Conservation (phyloP, 169 alveolate species). For the Eimeria zaria region DNA sequence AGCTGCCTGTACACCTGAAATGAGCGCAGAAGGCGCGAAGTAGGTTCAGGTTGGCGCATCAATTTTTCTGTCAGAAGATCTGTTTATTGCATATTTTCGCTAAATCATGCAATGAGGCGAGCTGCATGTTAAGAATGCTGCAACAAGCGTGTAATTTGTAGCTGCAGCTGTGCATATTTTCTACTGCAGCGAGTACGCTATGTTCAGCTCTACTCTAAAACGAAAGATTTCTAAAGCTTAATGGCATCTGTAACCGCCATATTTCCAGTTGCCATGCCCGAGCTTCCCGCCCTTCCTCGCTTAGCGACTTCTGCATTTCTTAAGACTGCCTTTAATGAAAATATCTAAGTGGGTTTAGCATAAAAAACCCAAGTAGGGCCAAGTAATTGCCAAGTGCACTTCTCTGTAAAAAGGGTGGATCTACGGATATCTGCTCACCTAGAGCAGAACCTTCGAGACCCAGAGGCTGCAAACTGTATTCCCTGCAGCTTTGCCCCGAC, state of each 20-base stretch:
- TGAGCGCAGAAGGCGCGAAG: background rate
- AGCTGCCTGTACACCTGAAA: constrained; percentile 69
- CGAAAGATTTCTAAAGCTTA: background rate
- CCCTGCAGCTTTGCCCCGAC: background rate
- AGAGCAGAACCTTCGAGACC: background rate
- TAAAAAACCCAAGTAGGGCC: background rate
- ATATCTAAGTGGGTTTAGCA: background rate
- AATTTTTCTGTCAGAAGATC: background rate
- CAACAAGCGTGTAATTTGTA: background rate
- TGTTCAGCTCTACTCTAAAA: background rate
- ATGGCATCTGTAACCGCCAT: background rate
- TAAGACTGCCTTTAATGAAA: background rate
- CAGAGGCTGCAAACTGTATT: background rate
- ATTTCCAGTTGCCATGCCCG: background rate
- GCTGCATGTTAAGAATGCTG: background rate
- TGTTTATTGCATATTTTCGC: background rate
- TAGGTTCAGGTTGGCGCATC: background rate
- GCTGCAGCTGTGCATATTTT: background rate
- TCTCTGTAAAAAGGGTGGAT: background rate
- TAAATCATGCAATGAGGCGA: background rate
- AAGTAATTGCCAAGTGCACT: background rate
- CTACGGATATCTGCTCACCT: background rate
- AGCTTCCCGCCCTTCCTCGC: background rate
- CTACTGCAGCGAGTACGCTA: too few relatives aligned
- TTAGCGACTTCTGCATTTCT: background rate